Base-by-base conservation (phyloP, 2,329 filamentous ascomycete genomes). In the Diaporthe caulivora region DNA sequence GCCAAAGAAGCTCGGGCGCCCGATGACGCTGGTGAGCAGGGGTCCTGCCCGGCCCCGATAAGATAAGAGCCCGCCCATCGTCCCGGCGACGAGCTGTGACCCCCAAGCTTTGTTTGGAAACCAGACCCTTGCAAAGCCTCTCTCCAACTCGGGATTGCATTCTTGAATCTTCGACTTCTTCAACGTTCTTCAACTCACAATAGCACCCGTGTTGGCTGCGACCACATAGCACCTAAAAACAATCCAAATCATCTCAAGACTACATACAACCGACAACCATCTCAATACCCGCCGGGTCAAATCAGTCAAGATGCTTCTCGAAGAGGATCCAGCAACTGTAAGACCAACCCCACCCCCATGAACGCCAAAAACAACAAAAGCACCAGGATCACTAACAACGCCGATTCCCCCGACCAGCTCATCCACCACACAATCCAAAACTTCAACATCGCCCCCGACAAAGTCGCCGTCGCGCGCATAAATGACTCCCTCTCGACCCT, bases 371-470 rank as follows among this genome's bases (percentile, higher is more conserved):
- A 44, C 13, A 73, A 78, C 78, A 79, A 77, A 57, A 40, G 69
- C 62, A 18, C 6, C 26, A 24, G 8, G 31, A 29, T 37, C 21
- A 10, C 72, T 74, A 44, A 74, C 51, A n/a, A 9, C 51, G 1
- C 21, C 3, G 18, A 11, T 18, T 18, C 15, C 44, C 29, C 29
- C 15, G 13, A n/a, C 49, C 74, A 97, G 94, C 93, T 98, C 80
- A 97, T 99, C 85, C 90, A 92, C 81, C 93, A 97, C 85, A 98
- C 95, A 54, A 93, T 97, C 80, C 89, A 92, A 79, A 98, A 98
- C 88, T 99, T 99, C 91, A 97, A 97, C 86, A 97, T 96, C 80
- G 88, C 90, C 26, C 94, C 94, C 15, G 97, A 99, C 87, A 97
- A 95, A 80, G 87, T 91, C 77, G 94, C 94, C 75, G 90, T 98